Base-by-base conservation (phyloP, 306 rosid species). In the Psophocarpus tetragonolobus region DNA sequence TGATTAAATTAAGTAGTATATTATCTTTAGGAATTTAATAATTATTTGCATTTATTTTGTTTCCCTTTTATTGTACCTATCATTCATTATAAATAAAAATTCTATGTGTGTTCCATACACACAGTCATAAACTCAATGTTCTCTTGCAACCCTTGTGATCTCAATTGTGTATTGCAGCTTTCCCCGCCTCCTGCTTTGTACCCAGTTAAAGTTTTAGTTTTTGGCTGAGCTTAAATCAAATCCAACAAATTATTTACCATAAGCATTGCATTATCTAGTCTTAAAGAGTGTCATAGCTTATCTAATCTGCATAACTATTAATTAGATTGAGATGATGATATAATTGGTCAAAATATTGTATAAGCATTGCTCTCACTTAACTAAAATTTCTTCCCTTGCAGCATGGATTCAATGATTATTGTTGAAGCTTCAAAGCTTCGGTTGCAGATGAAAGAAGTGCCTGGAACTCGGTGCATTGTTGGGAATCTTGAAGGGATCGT, bases 401-500 rank as follows among this genome's bases (percentile, higher is more conserved):
- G 98, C 78, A 85, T 92, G 97, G 97, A 94, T 81, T 70, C 79
- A 3, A 67, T 89, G 93, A 88, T 89, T 56, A 3, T 81, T 11
- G 64, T 51, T 50, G 93, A 94, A 85, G 96, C 93, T 82, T 78
- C 79, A 5, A 83, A 67, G 87, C 84, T 67, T 14, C 73, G 77
- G 64, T 61, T 94, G 94, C 86, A 77, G 79, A 90, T 94, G 87
- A 90, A 73, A 33, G 98, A 92, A 84, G 78, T 90, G 41, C 68
- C 30, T n/a, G 95, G 90, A 68, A 94, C 93, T 14, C 87, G 91
- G 47, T 23, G 86, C 1, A 53, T 81, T 13, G 79, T 89, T 41
- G 79, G 88, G 17, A 92, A 90, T 83, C 94, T 79, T 53, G 87
- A 90, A 89, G 97, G 98, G 76, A 90, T 87, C 44, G 87, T 92